Conservation (phyloP, 164 flowering plant species). For the Dillenia turbinata region DNA sequence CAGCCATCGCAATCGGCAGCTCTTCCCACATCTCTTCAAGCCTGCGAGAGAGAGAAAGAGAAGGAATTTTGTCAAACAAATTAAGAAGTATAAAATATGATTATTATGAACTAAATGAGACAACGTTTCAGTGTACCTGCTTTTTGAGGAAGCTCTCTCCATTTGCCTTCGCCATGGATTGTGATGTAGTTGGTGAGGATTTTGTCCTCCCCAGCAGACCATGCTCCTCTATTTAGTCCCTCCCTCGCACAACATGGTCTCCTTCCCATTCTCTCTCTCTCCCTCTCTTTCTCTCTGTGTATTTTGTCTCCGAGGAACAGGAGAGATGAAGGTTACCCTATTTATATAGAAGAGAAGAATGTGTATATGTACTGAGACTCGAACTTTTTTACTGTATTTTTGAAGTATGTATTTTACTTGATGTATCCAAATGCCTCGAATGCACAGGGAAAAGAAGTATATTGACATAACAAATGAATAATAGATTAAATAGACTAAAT, state of each 20-base stretch:
- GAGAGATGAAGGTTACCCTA: too few relatives aligned
- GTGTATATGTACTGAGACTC: too few relatives aligned
- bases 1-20: slow-evolving; percentile 7
- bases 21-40: slow-evolving; percentile 9
- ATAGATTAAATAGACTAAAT: too few relatives aligned
- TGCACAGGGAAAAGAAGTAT: too few relatives aligned
- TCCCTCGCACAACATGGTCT: slow-evolving; percentile 15
- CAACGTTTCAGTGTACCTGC: slow-evolving; percentile 1
- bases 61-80: not conserved
- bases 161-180: slow-evolving; percentile 19
- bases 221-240: slow-evolving; percentile 17
- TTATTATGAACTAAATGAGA: not conserved
- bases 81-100: not conserved
- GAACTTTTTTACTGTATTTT: too few relatives aligned
- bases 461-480: too few relatives aligned
- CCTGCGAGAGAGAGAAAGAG: not conserved
- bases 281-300: too few relatives aligned
- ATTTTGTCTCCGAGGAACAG: too few relatives aligned
- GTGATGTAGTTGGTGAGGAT: slow-evolving; percentile 11
- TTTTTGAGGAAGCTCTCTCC: slow-evolving; percentile 13
- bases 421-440: too few relatives aligned
- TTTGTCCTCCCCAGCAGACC: slow-evolving; percentile 14
- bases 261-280: slow-evolving; percentile 11
- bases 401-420: too few relatives aligned
- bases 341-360: too few relatives aligned